These are phyloP conservation scores for Sarocladium strictum DNA, from an alignment of 2,329 filamentous ascomycete species.

Conservation along the genomic window DNA sequence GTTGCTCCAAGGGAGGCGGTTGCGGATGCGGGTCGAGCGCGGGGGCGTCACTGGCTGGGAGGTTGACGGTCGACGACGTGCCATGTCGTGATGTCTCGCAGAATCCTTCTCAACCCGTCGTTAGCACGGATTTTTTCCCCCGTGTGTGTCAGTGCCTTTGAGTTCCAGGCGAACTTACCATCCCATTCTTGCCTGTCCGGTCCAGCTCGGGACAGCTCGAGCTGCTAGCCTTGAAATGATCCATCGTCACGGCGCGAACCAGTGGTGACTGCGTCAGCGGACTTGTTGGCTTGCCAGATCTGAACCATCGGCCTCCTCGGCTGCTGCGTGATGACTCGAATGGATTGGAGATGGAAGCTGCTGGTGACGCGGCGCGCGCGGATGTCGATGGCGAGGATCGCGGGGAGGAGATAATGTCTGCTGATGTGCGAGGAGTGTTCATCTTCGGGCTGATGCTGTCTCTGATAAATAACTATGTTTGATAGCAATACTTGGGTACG, in stretches of 20 bases:
- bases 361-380: background rate
- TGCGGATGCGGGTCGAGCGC: background rate
- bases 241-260: slow-evolving; percentile 1
- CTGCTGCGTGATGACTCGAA: background rate
- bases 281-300: background rate
- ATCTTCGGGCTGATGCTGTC: background rate
- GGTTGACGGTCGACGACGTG: background rate
- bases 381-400: background rate
- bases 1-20: background rate
- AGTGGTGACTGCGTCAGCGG: background rate
- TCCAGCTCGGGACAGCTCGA: slow-evolving; percentile 4
- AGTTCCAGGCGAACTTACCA: background rate
- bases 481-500: background rate
- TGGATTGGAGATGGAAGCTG: background rate
- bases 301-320: background rate
- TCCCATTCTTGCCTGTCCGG: background rate
- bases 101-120: background rate
- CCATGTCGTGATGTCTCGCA: background rate
- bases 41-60: background rate
- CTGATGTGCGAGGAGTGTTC: background rate
- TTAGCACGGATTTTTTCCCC: too few species aligned
- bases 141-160: too few species aligned
- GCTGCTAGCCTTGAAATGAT: slow-evolving; percentile 2
- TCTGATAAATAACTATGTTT: background rate
- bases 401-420: background rate